Evolutionary conservation across 345 rosid species (phyloP).

Genomic region (Salix arbutifolia): DNA sequence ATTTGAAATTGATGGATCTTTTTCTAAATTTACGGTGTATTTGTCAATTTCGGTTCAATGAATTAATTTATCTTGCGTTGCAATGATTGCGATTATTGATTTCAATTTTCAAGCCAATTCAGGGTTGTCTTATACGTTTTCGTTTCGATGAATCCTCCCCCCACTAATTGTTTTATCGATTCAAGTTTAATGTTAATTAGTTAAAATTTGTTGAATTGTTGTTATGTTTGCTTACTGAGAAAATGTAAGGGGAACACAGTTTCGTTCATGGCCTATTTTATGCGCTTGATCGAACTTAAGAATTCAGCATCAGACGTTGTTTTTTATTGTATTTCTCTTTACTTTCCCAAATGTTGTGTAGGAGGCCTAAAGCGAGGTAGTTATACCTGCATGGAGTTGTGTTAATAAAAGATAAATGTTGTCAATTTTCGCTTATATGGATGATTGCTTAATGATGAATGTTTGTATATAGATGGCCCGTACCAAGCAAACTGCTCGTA

Average conservation of each 20-base stretch:
- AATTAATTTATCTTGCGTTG: neutral
- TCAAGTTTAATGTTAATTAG: neutral
- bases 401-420: neutral
- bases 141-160: neutral
- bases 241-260: neutral
- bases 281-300: neutral
- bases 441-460: neutral
- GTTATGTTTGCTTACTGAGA: neutral
- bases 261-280: neutral
- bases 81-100: neutral
- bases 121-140: neutral
- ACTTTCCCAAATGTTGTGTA: neutral
- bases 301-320: neutral
- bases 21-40: neutral
- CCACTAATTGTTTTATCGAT: no score
- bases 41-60: neutral
- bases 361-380: neutral
- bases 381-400: neutral
- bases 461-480: constrained; percentile 55
- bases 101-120: neutral
- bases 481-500: constrained; percentile 95
- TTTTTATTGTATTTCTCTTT: neutral
- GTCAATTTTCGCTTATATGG: neutral
- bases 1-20: neutral
- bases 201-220: neutral